Base-by-base conservation (phyloP, 169 alveolate genomes). In the Plasmodium reichenowi region DNA sequence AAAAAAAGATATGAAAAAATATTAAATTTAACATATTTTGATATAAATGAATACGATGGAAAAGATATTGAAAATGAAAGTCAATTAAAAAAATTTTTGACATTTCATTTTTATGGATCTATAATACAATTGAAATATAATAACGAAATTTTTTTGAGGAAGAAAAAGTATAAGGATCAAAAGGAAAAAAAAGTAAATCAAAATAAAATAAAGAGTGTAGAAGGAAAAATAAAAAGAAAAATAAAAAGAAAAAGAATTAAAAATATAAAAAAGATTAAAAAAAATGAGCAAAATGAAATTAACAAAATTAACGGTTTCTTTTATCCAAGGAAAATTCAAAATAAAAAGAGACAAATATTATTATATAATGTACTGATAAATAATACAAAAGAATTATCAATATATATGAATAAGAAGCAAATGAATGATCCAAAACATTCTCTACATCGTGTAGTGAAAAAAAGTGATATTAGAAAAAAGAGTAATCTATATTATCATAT, bases 41-140 rank as follows among this genome's bases (percentile, higher is more conserved):
- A 83, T 29, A 71, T 54, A 17, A 56, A 83, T 8, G 47, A 48
- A 56, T 67, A 83, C 15, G 45, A 70, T 52, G 50, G 59, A 71
- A 48, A 56, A 45, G 43, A 67, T 38, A 29, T 3, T 6, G n/a
- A 70, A 38, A 17, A 68, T 43, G 64, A 47, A 15, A 48, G 9
- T 48, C 52, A 71, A 71, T 50, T 83, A 66, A 70, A 56, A 4
- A 67, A 67, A 29, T 83, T 83, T 20, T 45, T 68, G 48, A n/a
- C n/a, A 0, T 52, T 68, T n/a, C 85, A 83, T 73, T 22, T n/a
- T 8, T 58, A 71, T 58, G 91, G 86, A n/a, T 68, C 83, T 70
- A 63, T 83, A 50, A 83, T 83, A 83, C 91, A 83, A 29, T 32
- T 83, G 67, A 71, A 83, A 38, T 83, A 83, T 71, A 83, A 83